Evolutionary conservation across 257 asterid genomes (phyloP), one percentile per base, ranked within the genome.

Genomic region (Petunia secreta): DNA sequence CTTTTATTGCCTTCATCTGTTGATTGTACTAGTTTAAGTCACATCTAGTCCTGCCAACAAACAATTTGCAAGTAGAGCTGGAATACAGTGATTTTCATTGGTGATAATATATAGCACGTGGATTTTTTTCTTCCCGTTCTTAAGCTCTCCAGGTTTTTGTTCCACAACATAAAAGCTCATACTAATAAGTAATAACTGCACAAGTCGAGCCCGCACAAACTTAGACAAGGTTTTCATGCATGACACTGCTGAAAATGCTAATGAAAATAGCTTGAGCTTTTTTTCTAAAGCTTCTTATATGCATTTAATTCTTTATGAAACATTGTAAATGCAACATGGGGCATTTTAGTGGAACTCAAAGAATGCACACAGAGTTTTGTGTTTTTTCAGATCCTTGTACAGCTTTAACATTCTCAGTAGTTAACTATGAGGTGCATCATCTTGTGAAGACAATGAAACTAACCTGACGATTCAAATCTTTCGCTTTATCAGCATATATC

Each of bases 381-480:
- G 59, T 5, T 69, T 58, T 37, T 44, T 44, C 75, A n/a, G 58
- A 9, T 69, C 36, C 41, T 2, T 69, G 43, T 68, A 68, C 57
- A 46, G 59, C 5, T 25, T 69, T 69, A 46, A 8, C 9, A 5
- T 46, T 46, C 3, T 5, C 9, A 69, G 2, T 8, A 69, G 9
- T 10, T 69, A 9, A 46, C 2, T 46, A 75, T n/a, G 68, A 11
- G 34, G 43, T 73, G 57, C 52, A 68, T 43, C 40, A 16, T 75
- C 40, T 84, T 59, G 9, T 57, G 63, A 62, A n/a, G 43, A 14
- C 58, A 50, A 71, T 46, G 13, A 63, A 80, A 82, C 90, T 79
- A 59, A 95, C 98, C 98, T 95, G 98, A 34, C 97, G 95, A 83
- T 95, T 95, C 86, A 95, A 88, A 86, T 95, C 98, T 89, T 88